A percentile compares a stretch with the other conserved stretches of the same genome.
Conservation (phyloP, 2,329 filamentous ascomycete species). For the Diaporthe capsici region DNA sequence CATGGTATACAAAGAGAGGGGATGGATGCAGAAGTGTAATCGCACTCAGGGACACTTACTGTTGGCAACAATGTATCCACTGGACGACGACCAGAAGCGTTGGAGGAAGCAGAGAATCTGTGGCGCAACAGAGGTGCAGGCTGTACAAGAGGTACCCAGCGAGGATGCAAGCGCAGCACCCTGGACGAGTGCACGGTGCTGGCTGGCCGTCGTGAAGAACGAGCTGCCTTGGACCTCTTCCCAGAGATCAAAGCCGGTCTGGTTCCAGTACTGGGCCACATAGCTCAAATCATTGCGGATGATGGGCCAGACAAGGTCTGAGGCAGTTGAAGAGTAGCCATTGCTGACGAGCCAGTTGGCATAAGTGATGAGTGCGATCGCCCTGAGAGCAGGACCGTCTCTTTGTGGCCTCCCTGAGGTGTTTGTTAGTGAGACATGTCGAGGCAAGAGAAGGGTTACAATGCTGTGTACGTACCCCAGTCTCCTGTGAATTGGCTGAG, state of each 20-base stretch:
- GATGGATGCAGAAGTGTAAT: neutral
- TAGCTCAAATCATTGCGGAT: constrained; percentile 83
- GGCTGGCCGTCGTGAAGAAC: constrained; percentile 82
- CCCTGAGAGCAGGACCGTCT: constrained; percentile 83
- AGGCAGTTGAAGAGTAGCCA: constrained; percentile 71
- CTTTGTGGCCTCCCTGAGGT: constrained; percentile 77
- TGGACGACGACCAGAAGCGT: constrained; percentile 79
- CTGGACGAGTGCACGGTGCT: constrained; percentile 79
- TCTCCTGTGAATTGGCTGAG: constrained; percentile 73
- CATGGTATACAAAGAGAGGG: neutral
- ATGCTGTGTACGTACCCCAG: constrained; percentile 66
- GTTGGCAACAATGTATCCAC: constrained; percentile 77
- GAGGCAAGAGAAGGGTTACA: no score
- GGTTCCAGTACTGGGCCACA: constrained; percentile 77
- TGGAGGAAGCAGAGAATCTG: constrained; percentile 82
- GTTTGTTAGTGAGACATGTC: constrained; percentile 23
- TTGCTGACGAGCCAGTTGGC: constrained; percentile 79
- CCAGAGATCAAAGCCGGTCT: constrained; percentile 79
- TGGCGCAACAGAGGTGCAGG: constrained; percentile 76
- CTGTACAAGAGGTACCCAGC: constrained; percentile 71
- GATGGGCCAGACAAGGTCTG: constrained; percentile 77
- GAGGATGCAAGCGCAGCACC: constrained; percentile 76
- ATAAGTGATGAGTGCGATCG: constrained; percentile 80
- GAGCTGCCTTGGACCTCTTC: constrained; percentile 83
- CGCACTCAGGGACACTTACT: constrained; percentile 54